phyloP scores from a whole-genome alignment of 768 basidiomycete genomes.

The Termitomyces sp. region DNA sequence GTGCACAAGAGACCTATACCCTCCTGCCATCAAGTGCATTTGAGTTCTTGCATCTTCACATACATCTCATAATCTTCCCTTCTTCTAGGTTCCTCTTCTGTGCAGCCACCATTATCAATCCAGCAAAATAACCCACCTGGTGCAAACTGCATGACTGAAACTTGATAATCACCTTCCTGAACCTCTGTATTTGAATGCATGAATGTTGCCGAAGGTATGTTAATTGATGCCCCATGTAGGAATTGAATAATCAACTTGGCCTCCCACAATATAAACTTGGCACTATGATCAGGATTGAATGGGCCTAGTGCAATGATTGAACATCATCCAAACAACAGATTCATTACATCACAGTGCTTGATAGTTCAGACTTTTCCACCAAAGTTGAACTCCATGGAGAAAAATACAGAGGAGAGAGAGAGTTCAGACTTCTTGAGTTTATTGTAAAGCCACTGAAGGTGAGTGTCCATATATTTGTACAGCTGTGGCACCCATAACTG shows the following conservation, averaged over 20 bases:
- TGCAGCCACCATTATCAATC: constrained; percentile 18
- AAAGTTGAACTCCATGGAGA: constrained; percentile 24
- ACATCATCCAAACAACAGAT: constrained; percentile 29
- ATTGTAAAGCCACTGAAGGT: neutral
- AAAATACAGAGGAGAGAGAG: neutral
- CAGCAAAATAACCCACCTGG: constrained; percentile 24
- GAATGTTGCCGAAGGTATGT: constrained; percentile 23
- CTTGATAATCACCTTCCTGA: constrained; percentile 12
- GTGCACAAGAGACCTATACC: neutral
- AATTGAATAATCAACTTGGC: constrained; percentile 13
- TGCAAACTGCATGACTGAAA: constrained; percentile 23
- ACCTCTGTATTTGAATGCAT: constrained; percentile 22
- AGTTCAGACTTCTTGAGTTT: neutral
- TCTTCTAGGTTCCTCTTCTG: neutral
- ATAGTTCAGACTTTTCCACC: constrained; percentile 12
- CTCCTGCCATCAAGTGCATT: neutral
- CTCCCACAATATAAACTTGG: constrained; percentile 26
- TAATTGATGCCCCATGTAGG: no score
- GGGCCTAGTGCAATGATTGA: constrained; percentile 24
- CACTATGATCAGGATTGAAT: constrained; percentile 24
- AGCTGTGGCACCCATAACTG: neutral
- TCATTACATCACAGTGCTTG: constrained; percentile 24
- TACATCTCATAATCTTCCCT: neutral
- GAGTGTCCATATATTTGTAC: neutral
- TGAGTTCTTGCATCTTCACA: no score